phyloP scores from a whole-genome alignment of 352 stramenopile genomes.

The Pythium rishiriense region DNA sequence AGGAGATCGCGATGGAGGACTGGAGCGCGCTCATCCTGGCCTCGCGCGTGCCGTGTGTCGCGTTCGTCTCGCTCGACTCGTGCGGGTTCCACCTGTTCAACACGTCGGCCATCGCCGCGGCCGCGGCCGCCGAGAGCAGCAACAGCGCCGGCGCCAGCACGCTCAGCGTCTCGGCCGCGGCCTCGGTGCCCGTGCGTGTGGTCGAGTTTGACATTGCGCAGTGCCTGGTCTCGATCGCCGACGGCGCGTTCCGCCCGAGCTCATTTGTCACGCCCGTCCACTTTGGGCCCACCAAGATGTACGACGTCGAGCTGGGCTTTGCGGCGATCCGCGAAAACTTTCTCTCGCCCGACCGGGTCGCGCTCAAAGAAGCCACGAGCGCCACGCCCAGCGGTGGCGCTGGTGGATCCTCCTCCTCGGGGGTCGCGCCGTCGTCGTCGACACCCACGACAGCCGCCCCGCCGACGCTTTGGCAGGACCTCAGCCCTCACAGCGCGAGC shows the following conservation, averaged over 20 bases:
- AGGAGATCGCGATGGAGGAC: slow-evolving; percentile 44
- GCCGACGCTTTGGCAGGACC: slow-evolving; percentile 39
- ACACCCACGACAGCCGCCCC: no score
- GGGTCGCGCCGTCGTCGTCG: slow-evolving; percentile 21
- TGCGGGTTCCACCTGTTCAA: slow-evolving; percentile 61
- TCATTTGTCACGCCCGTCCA: slow-evolving; percentile 48
- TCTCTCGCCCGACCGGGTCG: slow-evolving; percentile 43
- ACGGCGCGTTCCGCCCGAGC: slow-evolving; percentile 49
- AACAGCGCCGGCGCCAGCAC: neutral
- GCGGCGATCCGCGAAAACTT: slow-evolving; percentile 58
- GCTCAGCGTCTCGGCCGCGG: neutral
- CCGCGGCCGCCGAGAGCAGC: slow-evolving; percentile 3
- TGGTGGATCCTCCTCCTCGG: no score
- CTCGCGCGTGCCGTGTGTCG: slow-evolving; percentile 31
- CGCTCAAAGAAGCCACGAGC: slow-evolving; percentile 41
- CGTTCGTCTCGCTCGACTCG: slow-evolving; percentile 38
- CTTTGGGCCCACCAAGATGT: slow-evolving; percentile 38
- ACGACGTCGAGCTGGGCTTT: slow-evolving; percentile 52
- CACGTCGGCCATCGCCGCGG: slow-evolving; percentile 19
- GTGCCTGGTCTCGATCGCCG: slow-evolving; percentile 44
- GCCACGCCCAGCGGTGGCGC: neutral
- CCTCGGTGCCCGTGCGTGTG: slow-evolving; percentile 41
- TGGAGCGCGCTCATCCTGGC: slow-evolving; percentile 32
- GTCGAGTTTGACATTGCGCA: slow-evolving; percentile 67
- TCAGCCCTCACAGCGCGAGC: slow-evolving; percentile 14